Conservation (phyloP, 805 yeast genomes). For the Candida railenensis region DNA sequence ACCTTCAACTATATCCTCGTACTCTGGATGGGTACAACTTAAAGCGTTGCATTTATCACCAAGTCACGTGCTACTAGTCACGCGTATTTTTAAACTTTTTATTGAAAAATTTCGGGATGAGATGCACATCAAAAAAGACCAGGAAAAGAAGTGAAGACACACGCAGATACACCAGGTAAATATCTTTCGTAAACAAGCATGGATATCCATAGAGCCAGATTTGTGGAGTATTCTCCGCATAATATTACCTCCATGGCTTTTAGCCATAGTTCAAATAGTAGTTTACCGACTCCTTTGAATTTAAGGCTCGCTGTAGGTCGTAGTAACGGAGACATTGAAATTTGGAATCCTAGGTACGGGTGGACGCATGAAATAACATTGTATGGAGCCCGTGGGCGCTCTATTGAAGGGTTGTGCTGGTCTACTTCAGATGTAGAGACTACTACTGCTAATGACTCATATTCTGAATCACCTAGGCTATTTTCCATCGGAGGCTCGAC, state of each 20-base stretch:
- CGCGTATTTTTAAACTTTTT: no score
- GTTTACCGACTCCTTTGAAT: conserved; percentile 42
- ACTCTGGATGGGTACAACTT: no score
- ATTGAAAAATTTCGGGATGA: conserved; percentile 21
- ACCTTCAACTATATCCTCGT: no score
- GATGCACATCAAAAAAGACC: conserved; percentile 5
- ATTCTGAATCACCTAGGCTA: conserved; percentile 53
- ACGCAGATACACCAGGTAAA: neutral
- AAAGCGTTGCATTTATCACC: neutral
- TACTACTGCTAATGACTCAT: no score
- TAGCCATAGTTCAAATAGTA: conserved; percentile 55
- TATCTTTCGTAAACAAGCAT: conserved; percentile 26
- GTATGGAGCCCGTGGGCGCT: conserved; percentile 77
- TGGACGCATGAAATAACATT: conserved; percentile 78
- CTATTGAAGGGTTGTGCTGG: conserved; percentile 92
- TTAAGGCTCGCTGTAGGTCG: conserved; percentile 88
- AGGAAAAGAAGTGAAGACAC: neutral
- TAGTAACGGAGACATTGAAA: conserved; percentile 91
- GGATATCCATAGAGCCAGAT: conserved; percentile 88
- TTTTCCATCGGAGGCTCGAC: conserved; percentile 96
- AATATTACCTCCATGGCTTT: conserved; percentile 80
- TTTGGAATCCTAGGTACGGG: conserved; percentile 83
- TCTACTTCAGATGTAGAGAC: conserved; percentile 44
- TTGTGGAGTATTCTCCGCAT: conserved; percentile 85
- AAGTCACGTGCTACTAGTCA: no score